Percentiles rank a stretch among this genome's conserved stretches.
phyloP scores from a whole-genome alignment of 371 early-diverging fungal species.

The Chytridium lagenaria region DNA sequence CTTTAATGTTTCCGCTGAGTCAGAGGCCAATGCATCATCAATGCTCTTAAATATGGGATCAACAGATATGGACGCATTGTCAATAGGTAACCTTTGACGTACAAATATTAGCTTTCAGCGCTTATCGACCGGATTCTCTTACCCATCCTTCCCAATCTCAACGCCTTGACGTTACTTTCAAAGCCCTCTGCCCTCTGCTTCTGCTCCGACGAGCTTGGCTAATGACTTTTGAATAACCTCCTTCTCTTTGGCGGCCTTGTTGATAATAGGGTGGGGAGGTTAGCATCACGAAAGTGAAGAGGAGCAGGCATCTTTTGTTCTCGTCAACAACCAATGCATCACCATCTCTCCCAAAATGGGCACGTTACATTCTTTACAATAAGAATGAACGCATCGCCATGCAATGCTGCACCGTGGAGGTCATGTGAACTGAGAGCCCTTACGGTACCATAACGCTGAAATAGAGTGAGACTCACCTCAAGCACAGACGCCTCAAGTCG shows the following conservation, averaged over 20 bases:
- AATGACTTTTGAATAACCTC: slow-evolving; percentile 31
- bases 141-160: slow-evolving; percentile 22
- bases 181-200: slow-evolving; percentile 31
- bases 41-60: slow-evolving; percentile 20
- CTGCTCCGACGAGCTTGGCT: slow-evolving; percentile 26
- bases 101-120: too few species aligned
- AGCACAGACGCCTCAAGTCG: slow-evolving; percentile 11
- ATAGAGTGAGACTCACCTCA: slow-evolving; percentile 14
- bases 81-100: slow-evolving; percentile 9
- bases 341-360: background rate
- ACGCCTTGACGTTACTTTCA: slow-evolving; percentile 27
- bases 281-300: background rate
- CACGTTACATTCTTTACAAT: background rate
- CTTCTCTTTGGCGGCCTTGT: slow-evolving; percentile 36
- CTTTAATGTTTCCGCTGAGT: background rate
- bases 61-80: slow-evolving; percentile 10
- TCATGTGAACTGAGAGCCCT: too few species aligned
- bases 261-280: background rate
- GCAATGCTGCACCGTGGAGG: background rate
- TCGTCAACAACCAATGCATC: background rate
- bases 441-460: too few species aligned
- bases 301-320: background rate
- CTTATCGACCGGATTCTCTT: too few species aligned
- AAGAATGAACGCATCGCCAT: background rate
- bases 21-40: slow-evolving; percentile 1